Conservation (phyloP, 2,329 filamentous ascomycete genomes). For the Penicillium sp. region DNA sequence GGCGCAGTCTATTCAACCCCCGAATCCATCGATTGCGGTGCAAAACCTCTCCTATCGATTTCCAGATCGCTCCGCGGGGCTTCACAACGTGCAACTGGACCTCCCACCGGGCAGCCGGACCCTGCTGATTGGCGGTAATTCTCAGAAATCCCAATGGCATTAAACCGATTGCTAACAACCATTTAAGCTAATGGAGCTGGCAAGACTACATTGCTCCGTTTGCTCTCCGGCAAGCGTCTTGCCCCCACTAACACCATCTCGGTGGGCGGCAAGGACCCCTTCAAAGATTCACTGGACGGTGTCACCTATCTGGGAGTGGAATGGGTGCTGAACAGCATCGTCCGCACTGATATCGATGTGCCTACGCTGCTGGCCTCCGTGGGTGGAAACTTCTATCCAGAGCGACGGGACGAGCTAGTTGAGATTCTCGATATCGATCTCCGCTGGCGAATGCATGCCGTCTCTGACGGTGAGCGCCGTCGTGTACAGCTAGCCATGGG, state of each 20-base stretch:
- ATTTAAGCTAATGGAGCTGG: conserved; percentile 79
- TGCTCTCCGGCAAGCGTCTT: conserved; percentile 91
- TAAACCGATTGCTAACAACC: not conserved
- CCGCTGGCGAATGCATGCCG: conserved; percentile 90
- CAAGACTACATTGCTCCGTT: conserved; percentile 91
- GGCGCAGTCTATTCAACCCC: conserved; percentile 13
- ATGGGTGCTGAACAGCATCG: conserved; percentile 97
- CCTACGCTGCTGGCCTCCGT: conserved; percentile 77
- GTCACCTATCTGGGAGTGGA: conserved; percentile 96
- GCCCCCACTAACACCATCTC: conserved; percentile 69
- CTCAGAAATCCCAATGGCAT: not conserved
- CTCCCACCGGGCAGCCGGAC: conserved; percentile 82
- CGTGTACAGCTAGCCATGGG: conserved; percentile 97
- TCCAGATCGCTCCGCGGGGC: conserved; percentile 74
- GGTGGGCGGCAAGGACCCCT: conserved; percentile 83
- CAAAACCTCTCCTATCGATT: conserved; percentile 81
- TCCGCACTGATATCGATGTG: conserved; percentile 91
- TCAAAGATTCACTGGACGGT: conserved; percentile 82
- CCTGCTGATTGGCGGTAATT: conserved; percentile 75
- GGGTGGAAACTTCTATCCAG: conserved; percentile 77
- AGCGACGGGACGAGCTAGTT: conserved; percentile 80
- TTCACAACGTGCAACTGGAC: conserved; percentile 67
- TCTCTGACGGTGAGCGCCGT: conserved; percentile 85
- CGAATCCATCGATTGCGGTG: conserved; percentile 63
- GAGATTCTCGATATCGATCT: conserved; percentile 86